phyloP scores from a whole-genome alignment of 306 rosid species.

The Ziziphus jujuba region DNA sequence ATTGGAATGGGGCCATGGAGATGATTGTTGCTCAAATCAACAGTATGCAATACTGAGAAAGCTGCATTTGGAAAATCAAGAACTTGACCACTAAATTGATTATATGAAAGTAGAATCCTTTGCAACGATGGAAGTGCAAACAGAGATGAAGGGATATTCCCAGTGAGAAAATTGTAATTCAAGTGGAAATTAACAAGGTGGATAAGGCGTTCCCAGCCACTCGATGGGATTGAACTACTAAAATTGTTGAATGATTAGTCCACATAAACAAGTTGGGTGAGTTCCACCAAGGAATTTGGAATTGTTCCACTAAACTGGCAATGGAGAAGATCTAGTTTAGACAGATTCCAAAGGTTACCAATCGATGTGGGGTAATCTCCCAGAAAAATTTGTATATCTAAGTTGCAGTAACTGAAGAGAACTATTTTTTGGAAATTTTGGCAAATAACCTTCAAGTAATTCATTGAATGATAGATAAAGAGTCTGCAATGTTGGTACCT shows the following conservation, averaged over 20 bases:
- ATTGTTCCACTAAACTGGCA: conserved; percentile 30
- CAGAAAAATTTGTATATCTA: conserved; percentile 25
- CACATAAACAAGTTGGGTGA: conserved; percentile 17
- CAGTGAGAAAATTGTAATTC: conserved; percentile 27
- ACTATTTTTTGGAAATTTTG: conserved; percentile 11
- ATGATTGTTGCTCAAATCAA: conserved; percentile 35
- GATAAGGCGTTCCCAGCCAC: conserved; percentile 22
- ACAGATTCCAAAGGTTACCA: conserved; percentile 19
- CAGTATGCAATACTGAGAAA: conserved; percentile 30
- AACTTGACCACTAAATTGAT: conserved; percentile 21
- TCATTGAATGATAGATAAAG: conserved; percentile 1
- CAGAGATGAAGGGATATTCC: conserved; percentile 25
- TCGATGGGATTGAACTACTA: conserved; percentile 31
- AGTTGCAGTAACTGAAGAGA: conserved; percentile 12
- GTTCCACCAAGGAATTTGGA: conserved; percentile 20
- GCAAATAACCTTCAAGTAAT: conserved; percentile 29
- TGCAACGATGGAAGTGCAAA: conserved; percentile 23
- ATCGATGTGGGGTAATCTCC: conserved; percentile 26
- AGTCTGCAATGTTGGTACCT: conserved; percentile 18
- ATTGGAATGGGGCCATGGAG: conserved; percentile 11
- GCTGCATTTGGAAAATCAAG: neutral
- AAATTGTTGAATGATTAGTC: conserved; percentile 17
- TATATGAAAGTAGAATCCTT: conserved; percentile 17
- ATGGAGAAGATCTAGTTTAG: conserved; percentile 4
- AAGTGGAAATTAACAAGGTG: conserved; percentile 25